Evolutionary conservation across 371 early-diverging fungal genomes (phyloP).

Genomic region (Zopfochytrium polystomum): DNA sequence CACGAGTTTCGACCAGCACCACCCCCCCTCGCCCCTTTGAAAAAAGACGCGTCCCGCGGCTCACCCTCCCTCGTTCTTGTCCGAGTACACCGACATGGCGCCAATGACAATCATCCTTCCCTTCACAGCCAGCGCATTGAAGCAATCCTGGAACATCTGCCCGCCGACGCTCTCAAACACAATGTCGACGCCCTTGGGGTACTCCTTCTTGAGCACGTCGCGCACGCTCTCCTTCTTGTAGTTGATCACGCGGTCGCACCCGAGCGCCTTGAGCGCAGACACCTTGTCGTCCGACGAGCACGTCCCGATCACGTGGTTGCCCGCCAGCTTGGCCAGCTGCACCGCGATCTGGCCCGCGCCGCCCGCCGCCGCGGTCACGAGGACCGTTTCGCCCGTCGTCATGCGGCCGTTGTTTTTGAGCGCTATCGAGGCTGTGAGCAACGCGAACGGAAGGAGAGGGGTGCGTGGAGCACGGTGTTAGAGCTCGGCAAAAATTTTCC

Average conservation of each 20-base stretch:
- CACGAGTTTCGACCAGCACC: too few species aligned
- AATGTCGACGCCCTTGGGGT: slow-evolving; percentile 57
- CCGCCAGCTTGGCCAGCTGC: slow-evolving; percentile 54
- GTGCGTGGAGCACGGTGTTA: too few species aligned
- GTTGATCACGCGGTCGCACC: slow-evolving; percentile 80
- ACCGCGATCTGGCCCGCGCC: slow-evolving; percentile 41
- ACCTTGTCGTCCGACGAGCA: slow-evolving; percentile 76
- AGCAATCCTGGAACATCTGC: slow-evolving; percentile 49
- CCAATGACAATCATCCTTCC: slow-evolving; percentile 64
- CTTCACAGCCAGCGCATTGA: slow-evolving; percentile 48
- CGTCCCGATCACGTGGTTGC: slow-evolving; percentile 83
- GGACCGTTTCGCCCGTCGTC: slow-evolving; percentile 33
- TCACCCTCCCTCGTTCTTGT: slow-evolving; percentile 15
- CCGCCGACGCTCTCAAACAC: slow-evolving; percentile 65
- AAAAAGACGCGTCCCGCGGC: too few species aligned
- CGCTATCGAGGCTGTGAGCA: too few species aligned
- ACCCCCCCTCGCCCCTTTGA: too few species aligned
- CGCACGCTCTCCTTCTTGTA: slow-evolving; percentile 65
- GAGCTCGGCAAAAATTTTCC: too few species aligned
- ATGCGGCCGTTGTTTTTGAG: slow-evolving; percentile 28
- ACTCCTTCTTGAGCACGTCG: slow-evolving; percentile 54
- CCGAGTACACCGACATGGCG: slow-evolving; percentile 47
- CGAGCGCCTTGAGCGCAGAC: slow-evolving; percentile 60
- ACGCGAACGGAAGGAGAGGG: too few species aligned
- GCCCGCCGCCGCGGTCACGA: slow-evolving; percentile 41